Evolutionary conservation across 2,329 filamentous ascomycete species (phyloP).

Genomic region (Pseudogymnoascus sp.): DNA sequence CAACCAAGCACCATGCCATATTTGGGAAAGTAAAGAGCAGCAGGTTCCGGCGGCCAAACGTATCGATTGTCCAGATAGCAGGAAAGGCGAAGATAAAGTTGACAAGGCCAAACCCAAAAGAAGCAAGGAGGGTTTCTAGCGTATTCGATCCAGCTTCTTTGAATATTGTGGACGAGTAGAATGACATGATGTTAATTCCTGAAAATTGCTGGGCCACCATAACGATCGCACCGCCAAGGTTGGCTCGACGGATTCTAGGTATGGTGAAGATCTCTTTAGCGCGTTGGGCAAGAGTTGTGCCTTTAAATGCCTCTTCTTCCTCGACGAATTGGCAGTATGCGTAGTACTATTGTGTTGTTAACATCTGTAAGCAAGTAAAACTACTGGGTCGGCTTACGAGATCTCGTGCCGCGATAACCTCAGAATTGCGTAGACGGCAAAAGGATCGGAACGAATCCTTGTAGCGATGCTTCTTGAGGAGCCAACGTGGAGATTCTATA

Average conservation of each 20-base stretch:
- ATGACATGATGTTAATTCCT: constrained; percentile 39
- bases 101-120: constrained; percentile 53
- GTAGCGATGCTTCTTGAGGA: constrained; percentile 11
- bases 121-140: constrained; percentile 44
- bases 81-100: constrained; percentile 57
- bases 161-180: constrained; percentile 41
- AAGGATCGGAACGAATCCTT: constrained; percentile 13
- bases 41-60: constrained; percentile 29
- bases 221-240: constrained; percentile 63
- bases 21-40: constrained; percentile 56
- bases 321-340: constrained; percentile 19
- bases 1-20: constrained; percentile 56
- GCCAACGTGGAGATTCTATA: constrained; percentile 12
- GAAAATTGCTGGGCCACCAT: constrained; percentile 43
- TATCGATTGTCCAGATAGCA: constrained; percentile 56
- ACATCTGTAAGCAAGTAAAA: background rate
- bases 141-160: constrained; percentile 32
- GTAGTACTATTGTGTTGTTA: constrained; percentile 2
- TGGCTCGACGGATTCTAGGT: constrained; percentile 59
- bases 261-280: constrained; percentile 58
- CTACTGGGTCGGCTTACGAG: background rate
- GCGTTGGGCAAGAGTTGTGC: constrained; percentile 51
- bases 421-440: constrained; percentile 12
- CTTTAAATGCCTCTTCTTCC: constrained; percentile 43
- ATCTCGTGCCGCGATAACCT: constrained; percentile 14